Percentiles rank a stretch among this genome's conserved stretches.
Evolutionary conservation across 192 early-diverging fungal genomes (phyloP).

Genomic region (Coemansia erecta): DNA sequence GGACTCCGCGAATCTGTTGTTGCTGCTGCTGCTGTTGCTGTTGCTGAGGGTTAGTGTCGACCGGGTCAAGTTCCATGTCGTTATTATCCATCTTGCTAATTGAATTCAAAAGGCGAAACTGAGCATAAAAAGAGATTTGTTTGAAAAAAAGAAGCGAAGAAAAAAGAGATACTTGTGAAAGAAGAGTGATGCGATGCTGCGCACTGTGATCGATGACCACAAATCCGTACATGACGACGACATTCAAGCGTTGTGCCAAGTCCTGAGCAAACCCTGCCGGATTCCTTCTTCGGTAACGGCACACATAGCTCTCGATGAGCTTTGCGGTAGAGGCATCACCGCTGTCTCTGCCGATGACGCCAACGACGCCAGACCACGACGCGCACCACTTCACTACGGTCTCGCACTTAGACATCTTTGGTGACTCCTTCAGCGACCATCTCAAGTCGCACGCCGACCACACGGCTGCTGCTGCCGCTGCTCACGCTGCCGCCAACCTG

Average conservation of each 20-base stretch:
- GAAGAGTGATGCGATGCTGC: background rate
- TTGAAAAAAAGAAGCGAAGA: background rate
- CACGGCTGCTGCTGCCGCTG: slow-evolving; percentile 25
- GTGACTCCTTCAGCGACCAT: slow-evolving; percentile 24
- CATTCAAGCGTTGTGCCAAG: no score
- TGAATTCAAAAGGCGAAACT: background rate
- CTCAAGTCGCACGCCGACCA: slow-evolving; percentile 38
- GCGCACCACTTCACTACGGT: no score
- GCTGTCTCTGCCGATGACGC: no score
- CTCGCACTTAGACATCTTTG: no score
- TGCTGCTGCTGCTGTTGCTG: background rate
- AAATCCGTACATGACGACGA: no score
- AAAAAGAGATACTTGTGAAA: slow-evolving; percentile 2
- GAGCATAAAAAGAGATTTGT: background rate
- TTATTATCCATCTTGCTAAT: background rate
- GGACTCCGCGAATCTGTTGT: background rate
- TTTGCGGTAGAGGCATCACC: no score
- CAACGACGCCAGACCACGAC: no score
- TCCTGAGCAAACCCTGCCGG: no score
- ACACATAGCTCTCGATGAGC: no score
- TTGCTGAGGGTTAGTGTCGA: slow-evolving; percentile 9
- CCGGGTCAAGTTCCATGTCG: slow-evolving; percentile 45
- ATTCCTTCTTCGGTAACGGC: no score
- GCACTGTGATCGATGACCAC: no score
- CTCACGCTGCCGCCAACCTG: slow-evolving; percentile 50